Evolutionary conservation across 2,329 filamentous ascomycete species (phyloP), one percentile per base, ranked within the genome.

Genomic region (Monascus ruber): DNA sequence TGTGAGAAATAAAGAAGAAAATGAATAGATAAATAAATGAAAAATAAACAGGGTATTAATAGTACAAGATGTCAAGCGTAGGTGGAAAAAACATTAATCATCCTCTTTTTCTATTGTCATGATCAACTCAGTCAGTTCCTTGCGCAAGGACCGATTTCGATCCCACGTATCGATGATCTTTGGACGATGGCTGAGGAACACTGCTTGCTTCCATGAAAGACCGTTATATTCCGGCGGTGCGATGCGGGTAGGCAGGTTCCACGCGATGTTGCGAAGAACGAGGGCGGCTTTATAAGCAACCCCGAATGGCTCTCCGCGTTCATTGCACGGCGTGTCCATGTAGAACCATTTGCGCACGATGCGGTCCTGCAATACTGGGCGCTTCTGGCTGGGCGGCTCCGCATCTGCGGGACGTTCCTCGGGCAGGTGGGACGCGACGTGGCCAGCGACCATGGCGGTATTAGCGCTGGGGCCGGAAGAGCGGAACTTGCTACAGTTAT

Each of bases 211-310:
- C 60, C 61, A 64, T 4, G 59, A 52, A 31, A 62, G 48, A 4
- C 51, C 49, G 11, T 55, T 48, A 28, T 56, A 52, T 37, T 52
- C 47, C 0, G 52, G 47, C 0, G 52, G 47, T 0, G 56, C 50
- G 8, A 49, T 51, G 2, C 54, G 55, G 36, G 54, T 55, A 0
- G 63, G 63, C 3, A 67, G 52, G 42, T 66, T 65, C 6, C 63
- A 52, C 6, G 66, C 63, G 26, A 71, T 53, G 37, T 71, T 71
- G 33, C 67, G 63, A 47, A 71, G 45, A 3, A 71, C 60, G 34
- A 71, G 50, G 5, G 64, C 58, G 26, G 66, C 64, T 47, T 68
- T 68, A 51, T 68, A 69, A 17, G 69, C 63, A 10, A 69, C 55
- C 7, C 68, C 68, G 36, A 60, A 51, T 3, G 68, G 64, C 29